Percentiles rank a stretch among this genome's conserved stretches.
phyloP scores from a whole-genome alignment of 306 rosid genomes.

The Casuarina equisetifolia region DNA sequence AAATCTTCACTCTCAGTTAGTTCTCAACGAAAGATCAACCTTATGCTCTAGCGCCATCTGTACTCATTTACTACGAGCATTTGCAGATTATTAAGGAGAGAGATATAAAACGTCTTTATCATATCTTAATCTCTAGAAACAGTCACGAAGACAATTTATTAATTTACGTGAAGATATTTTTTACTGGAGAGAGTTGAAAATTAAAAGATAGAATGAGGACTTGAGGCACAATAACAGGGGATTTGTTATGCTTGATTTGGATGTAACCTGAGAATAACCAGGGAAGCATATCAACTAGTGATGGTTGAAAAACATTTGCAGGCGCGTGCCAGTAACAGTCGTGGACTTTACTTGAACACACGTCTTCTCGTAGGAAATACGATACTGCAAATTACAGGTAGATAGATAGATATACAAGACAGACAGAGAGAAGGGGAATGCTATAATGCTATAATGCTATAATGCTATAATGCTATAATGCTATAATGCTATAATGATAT shows the following conservation, averaged over 20 bases:
- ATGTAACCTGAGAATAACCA: neutral
- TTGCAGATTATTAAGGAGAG: too few relatives aligned
- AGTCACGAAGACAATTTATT: too few relatives aligned
- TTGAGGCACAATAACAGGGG: neutral
- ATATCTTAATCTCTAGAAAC: too few relatives aligned
- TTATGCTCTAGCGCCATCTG: too few relatives aligned
- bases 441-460: too few relatives aligned
- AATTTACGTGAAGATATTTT: too few relatives aligned
- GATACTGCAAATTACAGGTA: slow-evolving; percentile 9
- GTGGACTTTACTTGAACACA: slow-evolving; percentile 17
- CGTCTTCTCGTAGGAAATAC: slow-evolving; percentile 32
- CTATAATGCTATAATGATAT: neutral
- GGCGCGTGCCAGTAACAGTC: neutral
- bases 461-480: too few relatives aligned
- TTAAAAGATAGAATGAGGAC: neutral
- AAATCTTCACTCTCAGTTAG: too few relatives aligned
- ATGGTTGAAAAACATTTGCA: neutral
- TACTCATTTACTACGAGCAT: too few relatives aligned
- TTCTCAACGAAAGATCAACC: too few relatives aligned
- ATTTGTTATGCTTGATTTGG: neutral
- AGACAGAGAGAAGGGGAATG: slow-evolving; percentile 22
- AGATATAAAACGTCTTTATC: too few relatives aligned
- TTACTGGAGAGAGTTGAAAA: too few relatives aligned
- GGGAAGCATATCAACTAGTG: neutral
- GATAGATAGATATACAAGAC: slow-evolving; percentile 13